A percentile compares a stretch with the other conserved stretches of the same genome.
Evolutionary conservation across 306 rosid genomes (phyloP).

Genomic region (Crotalaria pallida): DNA sequence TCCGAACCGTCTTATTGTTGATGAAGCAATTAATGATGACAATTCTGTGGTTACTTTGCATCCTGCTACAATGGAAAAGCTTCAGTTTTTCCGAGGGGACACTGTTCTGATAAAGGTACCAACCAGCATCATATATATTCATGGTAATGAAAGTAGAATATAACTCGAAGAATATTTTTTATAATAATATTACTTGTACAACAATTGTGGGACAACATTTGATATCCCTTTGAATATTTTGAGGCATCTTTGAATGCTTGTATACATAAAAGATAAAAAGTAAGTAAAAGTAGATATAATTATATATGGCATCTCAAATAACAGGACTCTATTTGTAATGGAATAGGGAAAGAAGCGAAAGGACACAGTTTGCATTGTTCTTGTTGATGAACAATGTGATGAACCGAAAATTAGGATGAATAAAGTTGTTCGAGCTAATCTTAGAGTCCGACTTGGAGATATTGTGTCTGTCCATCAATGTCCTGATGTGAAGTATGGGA

Average conservation of each 20-base stretch:
- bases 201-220: too few species aligned
- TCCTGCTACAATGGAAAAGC: slow-evolving; percentile 55
- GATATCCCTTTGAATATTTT: too few species aligned
- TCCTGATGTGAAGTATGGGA: slow-evolving; percentile 61
- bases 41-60: slow-evolving; percentile 56
- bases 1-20: slow-evolving; percentile 60
- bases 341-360: slow-evolving; percentile 56
- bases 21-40: slow-evolving; percentile 55
- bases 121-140: background rate
- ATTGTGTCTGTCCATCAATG: slow-evolving; percentile 53
- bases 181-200: too few species aligned
- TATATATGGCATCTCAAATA: too few species aligned
- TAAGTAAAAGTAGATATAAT: too few species aligned
- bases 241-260: too few species aligned
- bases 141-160: background rate
- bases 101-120: slow-evolving; percentile 50
- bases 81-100: slow-evolving; percentile 51
- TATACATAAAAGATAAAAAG: too few species aligned
- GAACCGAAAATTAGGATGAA: slow-evolving; percentile 63
- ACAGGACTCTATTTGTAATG: background rate
- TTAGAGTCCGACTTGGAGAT: slow-evolving; percentile 59
- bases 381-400: slow-evolving; percentile 54
- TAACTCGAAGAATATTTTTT: background rate
- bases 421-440: slow-evolving; percentile 55
- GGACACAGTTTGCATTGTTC: slow-evolving; percentile 60